These are phyloP conservation scores for Hyphopichia wangnamkhiaoensis DNA, from an alignment of 1,139 yeast species.

Conservation along the genomic window DNA sequence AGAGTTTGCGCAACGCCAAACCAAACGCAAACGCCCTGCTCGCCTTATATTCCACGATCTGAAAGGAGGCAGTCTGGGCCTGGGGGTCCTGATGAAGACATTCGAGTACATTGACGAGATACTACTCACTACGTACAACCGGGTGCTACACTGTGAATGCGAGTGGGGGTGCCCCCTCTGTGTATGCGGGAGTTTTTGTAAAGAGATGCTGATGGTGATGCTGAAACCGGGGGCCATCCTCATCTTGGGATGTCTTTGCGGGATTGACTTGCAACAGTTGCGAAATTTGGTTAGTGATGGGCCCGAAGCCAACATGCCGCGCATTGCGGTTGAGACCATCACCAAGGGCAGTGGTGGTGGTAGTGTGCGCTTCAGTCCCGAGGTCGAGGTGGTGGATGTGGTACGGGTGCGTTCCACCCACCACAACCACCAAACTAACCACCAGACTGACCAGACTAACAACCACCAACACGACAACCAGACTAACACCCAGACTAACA, in stretches of 20 bases:
- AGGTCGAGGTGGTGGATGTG: constrained; percentile 58
- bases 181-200: constrained; percentile 75
- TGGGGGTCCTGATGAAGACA: constrained; percentile 77
- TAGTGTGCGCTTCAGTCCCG: constrained; percentile 56
- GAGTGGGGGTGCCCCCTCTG: constrained; percentile 90
- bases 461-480: too few species aligned
- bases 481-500: too few species aligned
- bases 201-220: constrained; percentile 76
- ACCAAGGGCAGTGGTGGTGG: constrained; percentile 53
- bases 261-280: constrained; percentile 42
- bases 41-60: constrained; percentile 81
- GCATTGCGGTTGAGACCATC: constrained; percentile 66
- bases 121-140: constrained; percentile 55
- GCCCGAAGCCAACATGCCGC: constrained; percentile 82
- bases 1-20: constrained; percentile 76
- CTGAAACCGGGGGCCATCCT: constrained; percentile 87
- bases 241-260: constrained; percentile 58
- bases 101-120: constrained; percentile 75
- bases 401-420: not conserved
- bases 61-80: constrained; percentile 74
- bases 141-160: constrained; percentile 71
- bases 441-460: too few species aligned
- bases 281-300: constrained; percentile 58
- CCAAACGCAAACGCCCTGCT: constrained; percentile 77
- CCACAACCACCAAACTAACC: too few species aligned